Conservation (phyloP, 1,284 basidiomycete genomes). For the Pholiota adiposa region DNA sequence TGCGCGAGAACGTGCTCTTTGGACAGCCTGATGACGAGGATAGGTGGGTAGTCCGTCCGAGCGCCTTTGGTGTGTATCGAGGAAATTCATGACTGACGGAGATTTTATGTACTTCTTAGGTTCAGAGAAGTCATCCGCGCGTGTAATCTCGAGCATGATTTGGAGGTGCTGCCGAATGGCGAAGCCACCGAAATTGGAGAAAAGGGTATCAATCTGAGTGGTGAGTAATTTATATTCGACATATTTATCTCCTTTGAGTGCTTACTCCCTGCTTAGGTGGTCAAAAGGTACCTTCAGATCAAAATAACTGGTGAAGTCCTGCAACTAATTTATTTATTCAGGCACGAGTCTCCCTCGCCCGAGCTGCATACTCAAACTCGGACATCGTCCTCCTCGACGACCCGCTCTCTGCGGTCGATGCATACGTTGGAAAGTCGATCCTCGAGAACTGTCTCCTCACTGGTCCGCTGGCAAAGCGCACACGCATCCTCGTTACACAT, state of each 20-base stretch:
- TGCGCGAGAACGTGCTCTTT: slow-evolving; percentile 73
- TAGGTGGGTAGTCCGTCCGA: slow-evolving; percentile 45
- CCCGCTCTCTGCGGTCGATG: slow-evolving; percentile 76
- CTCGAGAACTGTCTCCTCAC: slow-evolving; percentile 63
- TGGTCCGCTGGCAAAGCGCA: slow-evolving; percentile 62
- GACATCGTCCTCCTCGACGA: slow-evolving; percentile 79
- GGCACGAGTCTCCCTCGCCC: slow-evolving; percentile 81
- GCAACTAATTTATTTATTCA: slow-evolving; percentile 28
- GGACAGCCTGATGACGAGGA: slow-evolving; percentile 61
- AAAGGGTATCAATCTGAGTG: slow-evolving; percentile 73
- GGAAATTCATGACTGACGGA: background rate
- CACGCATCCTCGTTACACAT: slow-evolving; percentile 81
- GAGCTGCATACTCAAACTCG: slow-evolving; percentile 78
- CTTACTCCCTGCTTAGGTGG: slow-evolving; percentile 39
- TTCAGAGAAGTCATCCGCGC: slow-evolving; percentile 61
- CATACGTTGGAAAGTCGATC: slow-evolving; percentile 65
- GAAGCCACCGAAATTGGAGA: slow-evolving; percentile 85
- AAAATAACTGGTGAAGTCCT: background rate
- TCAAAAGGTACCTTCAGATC: slow-evolving; percentile 45
- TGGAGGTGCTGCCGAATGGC: slow-evolving; percentile 68
- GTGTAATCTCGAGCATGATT: slow-evolving; percentile 67
- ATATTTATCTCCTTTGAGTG: background rate
- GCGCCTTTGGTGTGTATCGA: too few species aligned
- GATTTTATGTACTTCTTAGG: slow-evolving; percentile 36
- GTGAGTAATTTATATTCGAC: slow-evolving; percentile 30